phyloP scores from a whole-genome alignment of 1,284 basidiomycete species.

The Retiboletus flavoniger region DNA sequence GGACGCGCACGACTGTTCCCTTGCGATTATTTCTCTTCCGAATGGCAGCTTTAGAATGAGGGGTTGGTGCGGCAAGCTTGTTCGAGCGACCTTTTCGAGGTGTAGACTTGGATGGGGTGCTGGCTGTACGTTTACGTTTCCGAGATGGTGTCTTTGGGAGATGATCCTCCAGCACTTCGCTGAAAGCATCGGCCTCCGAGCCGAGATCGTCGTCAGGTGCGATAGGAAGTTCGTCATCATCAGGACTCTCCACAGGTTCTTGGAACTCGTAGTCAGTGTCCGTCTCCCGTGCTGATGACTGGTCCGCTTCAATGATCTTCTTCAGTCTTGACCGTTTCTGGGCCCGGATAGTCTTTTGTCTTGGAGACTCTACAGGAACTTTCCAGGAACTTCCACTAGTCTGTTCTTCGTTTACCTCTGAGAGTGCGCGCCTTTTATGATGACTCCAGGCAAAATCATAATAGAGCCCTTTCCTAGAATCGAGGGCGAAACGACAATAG shows the following conservation, averaged over 20 bases:
- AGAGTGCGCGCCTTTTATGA: slow-evolving; percentile 44
- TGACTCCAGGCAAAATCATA: slow-evolving; percentile 60
- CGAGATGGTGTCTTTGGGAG: slow-evolving; percentile 39
- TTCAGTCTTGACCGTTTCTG: slow-evolving; percentile 21
- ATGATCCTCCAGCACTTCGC: slow-evolving; percentile 14
- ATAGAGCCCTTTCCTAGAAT: slow-evolving; percentile 58
- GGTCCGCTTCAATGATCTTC: slow-evolving; percentile 25
- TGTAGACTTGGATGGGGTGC: slow-evolving; percentile 30
- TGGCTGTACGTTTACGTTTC: slow-evolving; percentile 36
- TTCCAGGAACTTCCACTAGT: slow-evolving; percentile 30
- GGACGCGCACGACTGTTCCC: slow-evolving; percentile 36
- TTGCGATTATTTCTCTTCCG: slow-evolving; percentile 39
- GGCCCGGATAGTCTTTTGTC: slow-evolving; percentile 1
- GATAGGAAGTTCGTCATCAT: slow-evolving; percentile 18
- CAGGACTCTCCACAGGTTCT: slow-evolving; percentile 10
- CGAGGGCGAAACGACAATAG: slow-evolving; percentile 60
- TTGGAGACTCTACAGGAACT: slow-evolving; percentile 21
- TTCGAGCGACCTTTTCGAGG: slow-evolving; percentile 32
- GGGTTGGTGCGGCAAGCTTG: slow-evolving; percentile 55
- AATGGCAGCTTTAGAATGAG: slow-evolving; percentile 64
- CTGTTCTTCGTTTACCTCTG: slow-evolving; percentile 27
- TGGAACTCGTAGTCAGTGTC: slow-evolving; percentile 25
- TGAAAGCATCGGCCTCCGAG: slow-evolving; percentile 10
- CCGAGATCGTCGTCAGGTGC: not conserved
- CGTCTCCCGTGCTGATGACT: slow-evolving; percentile 13